phyloP scores from a whole-genome alignment of 177 flowering plant species.

The Telopea speciosissima region DNA sequence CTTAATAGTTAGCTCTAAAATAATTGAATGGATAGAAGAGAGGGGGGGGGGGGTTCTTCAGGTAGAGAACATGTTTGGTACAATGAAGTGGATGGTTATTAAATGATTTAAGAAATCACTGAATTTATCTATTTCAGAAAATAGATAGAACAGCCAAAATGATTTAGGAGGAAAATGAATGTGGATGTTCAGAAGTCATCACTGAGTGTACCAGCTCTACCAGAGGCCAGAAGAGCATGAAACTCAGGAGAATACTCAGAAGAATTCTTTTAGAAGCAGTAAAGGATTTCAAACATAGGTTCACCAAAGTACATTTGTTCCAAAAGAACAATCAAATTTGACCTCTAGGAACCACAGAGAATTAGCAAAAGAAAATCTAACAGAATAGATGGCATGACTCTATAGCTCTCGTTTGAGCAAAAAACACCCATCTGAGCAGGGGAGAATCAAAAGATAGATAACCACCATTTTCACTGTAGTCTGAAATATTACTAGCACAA shows the following conservation, averaged over 20 bases:
- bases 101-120: not conserved
- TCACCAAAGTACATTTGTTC: constrained; percentile 2
- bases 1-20: not conserved
- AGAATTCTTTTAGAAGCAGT: not conserved
- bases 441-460: not conserved
- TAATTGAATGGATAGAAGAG: not conserved
- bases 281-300: not conserved
- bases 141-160: not conserved
- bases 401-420: not conserved
- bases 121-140: not conserved
- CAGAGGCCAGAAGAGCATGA: not conserved
- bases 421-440: not conserved
- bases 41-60: not conserved
- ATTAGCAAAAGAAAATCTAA: not conserved
- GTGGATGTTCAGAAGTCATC: not conserved
- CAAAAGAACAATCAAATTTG: not conserved
- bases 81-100: not conserved
- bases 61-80: not conserved
- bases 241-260: not conserved
- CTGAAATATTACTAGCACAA: constrained; percentile 1
- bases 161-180: constrained; percentile 1
- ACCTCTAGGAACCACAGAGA: not conserved
- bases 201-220: not conserved
- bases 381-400: not conserved
- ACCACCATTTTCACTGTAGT: not conserved